These are phyloP conservation scores for Alternaria burnsii DNA, from an alignment of 2,329 filamentous ascomycete species.

Conservation along the genomic window DNA sequence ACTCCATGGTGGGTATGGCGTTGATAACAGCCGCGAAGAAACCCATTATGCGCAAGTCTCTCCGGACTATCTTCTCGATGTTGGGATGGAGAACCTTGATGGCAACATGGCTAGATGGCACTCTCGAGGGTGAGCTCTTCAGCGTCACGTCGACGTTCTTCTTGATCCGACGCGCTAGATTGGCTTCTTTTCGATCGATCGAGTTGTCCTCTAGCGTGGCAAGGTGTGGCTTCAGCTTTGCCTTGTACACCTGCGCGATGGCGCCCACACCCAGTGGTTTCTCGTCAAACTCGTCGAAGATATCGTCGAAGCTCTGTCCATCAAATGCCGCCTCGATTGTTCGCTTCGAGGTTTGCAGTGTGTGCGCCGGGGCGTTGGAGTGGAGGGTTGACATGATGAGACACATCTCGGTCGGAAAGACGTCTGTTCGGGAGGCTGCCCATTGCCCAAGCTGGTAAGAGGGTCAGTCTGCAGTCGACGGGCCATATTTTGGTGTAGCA, in stretches of 20 bases:
- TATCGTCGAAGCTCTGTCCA: slow-evolving; percentile 81
- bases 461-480: slow-evolving; percentile 22
- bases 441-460: slow-evolving; percentile 83
- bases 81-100: slow-evolving; percentile 94
- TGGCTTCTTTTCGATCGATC: slow-evolving; percentile 60
- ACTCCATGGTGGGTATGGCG: slow-evolving; percentile 90
- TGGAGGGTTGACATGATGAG: slow-evolving; percentile 92
- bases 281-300: slow-evolving; percentile 96
- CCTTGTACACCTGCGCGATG: slow-evolving; percentile 97
- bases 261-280: slow-evolving; percentile 90
- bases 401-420: slow-evolving; percentile 94
- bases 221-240: slow-evolving; percentile 83
- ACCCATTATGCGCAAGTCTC: slow-evolving; percentile 91
- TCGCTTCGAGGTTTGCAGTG: slow-evolving; percentile 77
- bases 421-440: slow-evolving; percentile 95
- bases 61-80: slow-evolving; percentile 87
- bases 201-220: slow-evolving; percentile 69
- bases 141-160: slow-evolving; percentile 86
- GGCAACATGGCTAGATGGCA: slow-evolving; percentile 91
- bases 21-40: slow-evolving; percentile 90
- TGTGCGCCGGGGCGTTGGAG: slow-evolving; percentile 92
- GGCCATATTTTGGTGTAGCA: background rate
- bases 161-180: slow-evolving; percentile 73
- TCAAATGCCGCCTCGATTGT: slow-evolving; percentile 85
- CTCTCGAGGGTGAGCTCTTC: slow-evolving; percentile 83